phyloP scores from a whole-genome alignment of 2,329 filamentous ascomycete genomes.

The Sclerotinia sclerotiorum region DNA sequence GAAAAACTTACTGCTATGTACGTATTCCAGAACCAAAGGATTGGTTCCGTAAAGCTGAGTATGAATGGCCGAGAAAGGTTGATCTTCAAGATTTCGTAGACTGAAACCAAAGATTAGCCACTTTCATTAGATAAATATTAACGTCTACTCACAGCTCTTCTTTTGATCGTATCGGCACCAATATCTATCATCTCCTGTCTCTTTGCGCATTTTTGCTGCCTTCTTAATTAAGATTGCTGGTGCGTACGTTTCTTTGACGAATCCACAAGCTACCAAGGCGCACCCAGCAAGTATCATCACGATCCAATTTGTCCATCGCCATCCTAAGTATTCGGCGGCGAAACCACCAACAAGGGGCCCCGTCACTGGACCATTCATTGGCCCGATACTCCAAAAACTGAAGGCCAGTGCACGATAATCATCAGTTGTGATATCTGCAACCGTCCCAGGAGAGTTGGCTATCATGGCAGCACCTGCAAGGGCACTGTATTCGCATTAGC shows the following conservation, averaged over 20 bases:
- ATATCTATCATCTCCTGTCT: conserved; percentile 69
- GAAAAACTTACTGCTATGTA: conserved; percentile 56
- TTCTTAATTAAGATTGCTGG: conserved; percentile 68
- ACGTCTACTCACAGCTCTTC: conserved; percentile 15
- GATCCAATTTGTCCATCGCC: conserved; percentile 87
- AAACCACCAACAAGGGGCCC: conserved; percentile 81
- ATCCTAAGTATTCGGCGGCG: conserved; percentile 72
- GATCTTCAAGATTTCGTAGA: conserved; percentile 66
- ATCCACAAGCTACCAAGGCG: conserved; percentile 57
- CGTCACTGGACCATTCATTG: conserved; percentile 70
- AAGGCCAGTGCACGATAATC: conserved; percentile 80
- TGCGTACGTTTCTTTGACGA: conserved; percentile 73
- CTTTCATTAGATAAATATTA: not conserved
- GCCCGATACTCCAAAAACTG: conserved; percentile 79
- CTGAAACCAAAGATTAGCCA: conserved; percentile 45
- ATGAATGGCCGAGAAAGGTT: conserved; percentile 77
- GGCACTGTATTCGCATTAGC: conserved; percentile 45
- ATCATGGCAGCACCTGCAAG: conserved; percentile 78
- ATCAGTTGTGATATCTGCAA: conserved; percentile 80
- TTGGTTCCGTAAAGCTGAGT: conserved; percentile 78
- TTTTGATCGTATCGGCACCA: conserved; percentile 66
- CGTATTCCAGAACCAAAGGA: conserved; percentile 68
- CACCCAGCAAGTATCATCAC: conserved; percentile 69
- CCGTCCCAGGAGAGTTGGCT: conserved; percentile 76
- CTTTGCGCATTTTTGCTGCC: conserved; percentile 62